These are phyloP conservation scores for Beauveria australis DNA, from an alignment of 2,329 filamentous ascomycete species.

Conservation along the genomic window DNA sequence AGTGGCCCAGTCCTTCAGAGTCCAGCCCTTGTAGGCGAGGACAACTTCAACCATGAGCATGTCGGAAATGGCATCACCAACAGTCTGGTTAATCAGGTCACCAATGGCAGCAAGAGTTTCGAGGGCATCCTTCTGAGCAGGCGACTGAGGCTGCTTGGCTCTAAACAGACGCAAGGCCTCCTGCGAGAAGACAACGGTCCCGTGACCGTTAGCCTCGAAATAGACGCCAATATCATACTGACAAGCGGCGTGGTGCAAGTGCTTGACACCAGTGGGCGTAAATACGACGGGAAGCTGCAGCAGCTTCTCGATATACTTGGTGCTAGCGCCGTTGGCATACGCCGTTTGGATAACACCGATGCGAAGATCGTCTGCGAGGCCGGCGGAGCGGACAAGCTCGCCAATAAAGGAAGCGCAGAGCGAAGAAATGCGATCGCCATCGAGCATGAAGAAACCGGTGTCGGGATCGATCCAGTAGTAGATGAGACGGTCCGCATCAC, in stretches of 20 bases:
- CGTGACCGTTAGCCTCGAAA: constrained; percentile 97
- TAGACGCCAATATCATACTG: constrained; percentile 95
- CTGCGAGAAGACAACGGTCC: constrained; percentile 88
- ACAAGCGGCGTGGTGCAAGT: constrained; percentile 92
- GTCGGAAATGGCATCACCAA: constrained; percentile 92
- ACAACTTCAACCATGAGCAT: constrained; percentile 94
- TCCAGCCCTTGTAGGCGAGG: constrained; percentile 90
- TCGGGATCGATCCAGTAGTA: constrained; percentile 88
- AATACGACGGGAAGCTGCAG: constrained; percentile 84
- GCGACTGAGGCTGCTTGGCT: constrained; percentile 75
- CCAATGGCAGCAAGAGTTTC: constrained; percentile 75
- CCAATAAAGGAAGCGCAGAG: constrained; percentile 89
- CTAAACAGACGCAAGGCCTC: constrained; percentile 72
- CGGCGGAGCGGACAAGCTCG: constrained; percentile 73
- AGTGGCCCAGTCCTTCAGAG: constrained; percentile 79
- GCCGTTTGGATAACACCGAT: constrained; percentile 96
- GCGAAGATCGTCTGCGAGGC: constrained; percentile 70
- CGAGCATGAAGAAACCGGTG: constrained; percentile 81
- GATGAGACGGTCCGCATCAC: constrained; percentile 89
- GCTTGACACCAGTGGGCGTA: constrained; percentile 93
- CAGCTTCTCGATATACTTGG: constrained; percentile 81
- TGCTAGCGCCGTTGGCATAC: constrained; percentile 93
- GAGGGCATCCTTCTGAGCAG: constrained; percentile 82
- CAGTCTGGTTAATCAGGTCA: constrained; percentile 95
- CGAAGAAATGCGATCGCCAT: constrained; percentile 94